A percentile compares a stretch with the other conserved stretches of the same genome.
Evolutionary conservation across 352 stramenopile genomes (phyloP).

Genomic region (Phytophthora niederhauseri): DNA sequence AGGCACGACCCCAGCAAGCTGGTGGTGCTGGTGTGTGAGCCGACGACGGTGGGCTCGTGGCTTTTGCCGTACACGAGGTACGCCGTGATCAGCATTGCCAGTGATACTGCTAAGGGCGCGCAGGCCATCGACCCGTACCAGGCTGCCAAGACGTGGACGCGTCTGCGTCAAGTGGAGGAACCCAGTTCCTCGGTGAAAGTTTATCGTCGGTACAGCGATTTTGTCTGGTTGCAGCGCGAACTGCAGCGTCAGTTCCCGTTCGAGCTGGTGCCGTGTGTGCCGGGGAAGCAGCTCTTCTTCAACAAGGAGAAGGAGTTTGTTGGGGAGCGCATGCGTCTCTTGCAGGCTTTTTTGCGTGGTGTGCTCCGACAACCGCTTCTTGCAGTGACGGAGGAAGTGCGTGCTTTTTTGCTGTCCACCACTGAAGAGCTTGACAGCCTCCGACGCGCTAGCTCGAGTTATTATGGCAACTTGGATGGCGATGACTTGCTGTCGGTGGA

Average conservation of each 20-base stretch:
- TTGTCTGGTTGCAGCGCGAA: conserved; percentile 82
- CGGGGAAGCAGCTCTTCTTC: conserved; percentile 81
- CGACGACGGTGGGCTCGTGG: conserved; percentile 83
- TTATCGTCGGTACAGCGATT: conserved; percentile 88
- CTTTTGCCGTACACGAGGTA: conserved; percentile 86
- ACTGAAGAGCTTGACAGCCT: conserved; percentile 85
- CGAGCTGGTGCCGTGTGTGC: conserved; percentile 74
- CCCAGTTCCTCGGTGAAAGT: conserved; percentile 81
- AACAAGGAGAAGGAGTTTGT: conserved; percentile 90
- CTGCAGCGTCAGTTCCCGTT: conserved; percentile 73
- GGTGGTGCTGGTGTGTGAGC: conserved; percentile 82
- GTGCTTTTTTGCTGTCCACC: conserved; percentile 76
- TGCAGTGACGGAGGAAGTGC: conserved; percentile 70
- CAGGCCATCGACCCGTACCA: conserved; percentile 66
- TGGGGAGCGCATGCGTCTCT: conserved; percentile 75
- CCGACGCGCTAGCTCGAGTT: conserved; percentile 49
- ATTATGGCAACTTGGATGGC: conserved; percentile 46
- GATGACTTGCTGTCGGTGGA: conserved; percentile 54
- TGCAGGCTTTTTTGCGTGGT: conserved; percentile 82
- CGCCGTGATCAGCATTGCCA: conserved; percentile 80
- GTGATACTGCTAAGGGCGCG: conserved; percentile 44
- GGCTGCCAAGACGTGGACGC: conserved; percentile 81
- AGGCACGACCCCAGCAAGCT: conserved; percentile 79
- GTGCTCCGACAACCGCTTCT: conserved; percentile 73
- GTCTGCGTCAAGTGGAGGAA: conserved; percentile 71